phyloP scores from a whole-genome alignment of 768 basidiomycete species.

The Pleurotus sapidus region DNA sequence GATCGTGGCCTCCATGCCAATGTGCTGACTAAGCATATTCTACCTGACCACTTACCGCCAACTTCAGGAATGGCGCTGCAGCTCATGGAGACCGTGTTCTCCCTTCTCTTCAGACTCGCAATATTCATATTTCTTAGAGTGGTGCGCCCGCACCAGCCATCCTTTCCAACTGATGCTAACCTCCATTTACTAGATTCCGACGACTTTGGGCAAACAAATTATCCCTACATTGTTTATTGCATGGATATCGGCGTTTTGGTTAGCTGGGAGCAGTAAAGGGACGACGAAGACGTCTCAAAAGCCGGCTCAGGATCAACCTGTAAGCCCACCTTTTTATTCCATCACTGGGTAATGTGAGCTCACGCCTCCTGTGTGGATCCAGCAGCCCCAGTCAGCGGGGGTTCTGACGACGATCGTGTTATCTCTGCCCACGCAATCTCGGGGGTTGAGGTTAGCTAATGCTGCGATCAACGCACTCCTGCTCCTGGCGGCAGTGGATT shows the following conservation, averaged over 20 bases:
- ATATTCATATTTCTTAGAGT: conserved; percentile 50
- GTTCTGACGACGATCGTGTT: conserved; percentile 21
- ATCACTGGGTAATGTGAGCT: too few species aligned
- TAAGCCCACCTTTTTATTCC: too few species aligned
- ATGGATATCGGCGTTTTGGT: conserved; percentile 10
- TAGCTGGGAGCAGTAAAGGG: background rate
- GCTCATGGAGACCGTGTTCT: conserved; percentile 14
- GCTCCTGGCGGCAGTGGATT: conserved; percentile 40
- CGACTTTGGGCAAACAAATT: conserved; percentile 27
- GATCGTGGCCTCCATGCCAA: background rate
- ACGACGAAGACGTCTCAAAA: background rate
- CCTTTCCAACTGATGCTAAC: background rate
- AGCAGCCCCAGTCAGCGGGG: background rate
- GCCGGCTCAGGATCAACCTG: background rate
- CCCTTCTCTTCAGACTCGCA: conserved; percentile 37
- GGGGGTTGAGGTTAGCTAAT: conserved; percentile 24
- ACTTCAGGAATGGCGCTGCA: background rate
- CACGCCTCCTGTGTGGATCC: background rate
- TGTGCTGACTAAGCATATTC: background rate
- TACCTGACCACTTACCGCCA: background rate
- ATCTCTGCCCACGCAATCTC: conserved; percentile 33
- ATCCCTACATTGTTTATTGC: conserved; percentile 24
- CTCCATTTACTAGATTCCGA: conserved; percentile 32
- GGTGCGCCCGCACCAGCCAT: conserved; percentile 26
- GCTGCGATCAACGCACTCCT: conserved; percentile 30